phyloP scores from a whole-genome alignment of 306 rosid genomes.

The Cucurbita argyrosperma region DNA sequence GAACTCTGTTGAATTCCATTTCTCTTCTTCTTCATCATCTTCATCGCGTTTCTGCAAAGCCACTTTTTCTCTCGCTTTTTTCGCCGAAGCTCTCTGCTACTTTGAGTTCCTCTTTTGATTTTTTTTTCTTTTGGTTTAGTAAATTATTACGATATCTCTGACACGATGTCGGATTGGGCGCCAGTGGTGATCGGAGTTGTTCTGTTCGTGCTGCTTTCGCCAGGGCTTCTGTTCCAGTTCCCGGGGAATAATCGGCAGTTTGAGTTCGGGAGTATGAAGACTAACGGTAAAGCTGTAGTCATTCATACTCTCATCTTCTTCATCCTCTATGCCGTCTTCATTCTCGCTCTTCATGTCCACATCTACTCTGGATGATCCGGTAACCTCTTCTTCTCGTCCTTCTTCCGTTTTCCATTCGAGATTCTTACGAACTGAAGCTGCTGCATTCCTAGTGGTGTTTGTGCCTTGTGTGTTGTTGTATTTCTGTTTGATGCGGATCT shows the following conservation, averaged over 20 bases:
- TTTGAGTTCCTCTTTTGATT: neutral
- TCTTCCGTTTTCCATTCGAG: neutral
- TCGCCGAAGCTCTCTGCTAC: neutral
- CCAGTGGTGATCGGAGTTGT: slow-evolving; percentile 88
- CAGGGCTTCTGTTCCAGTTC: slow-evolving; percentile 64
- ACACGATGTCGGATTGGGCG: slow-evolving; percentile 82
- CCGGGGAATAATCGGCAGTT: slow-evolving; percentile 58
- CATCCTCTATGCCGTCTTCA: slow-evolving; percentile 46
- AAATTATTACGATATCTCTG: neutral
- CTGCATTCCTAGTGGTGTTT: neutral
- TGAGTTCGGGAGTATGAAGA: slow-evolving; percentile 81
- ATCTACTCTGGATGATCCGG: slow-evolving; percentile 62
- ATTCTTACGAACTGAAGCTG: neutral
- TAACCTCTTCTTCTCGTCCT: neutral
- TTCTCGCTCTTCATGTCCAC: slow-evolving; percentile 62
- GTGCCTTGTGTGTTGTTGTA: neutral
- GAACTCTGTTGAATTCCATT: neutral
- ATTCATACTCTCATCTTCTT: slow-evolving; percentile 86
- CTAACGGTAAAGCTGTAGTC: slow-evolving; percentile 77
- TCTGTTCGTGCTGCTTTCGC: slow-evolving; percentile 73
- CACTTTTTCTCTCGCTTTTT: neutral
- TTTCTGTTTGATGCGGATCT: neutral
- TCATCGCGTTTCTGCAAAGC: neutral
- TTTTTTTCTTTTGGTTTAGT: neutral
- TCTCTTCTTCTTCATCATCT: slow-evolving; percentile 1